Conservation (phyloP, 2,329 filamentous ascomycete species). For the Thielaviopsis musarum region DNA sequence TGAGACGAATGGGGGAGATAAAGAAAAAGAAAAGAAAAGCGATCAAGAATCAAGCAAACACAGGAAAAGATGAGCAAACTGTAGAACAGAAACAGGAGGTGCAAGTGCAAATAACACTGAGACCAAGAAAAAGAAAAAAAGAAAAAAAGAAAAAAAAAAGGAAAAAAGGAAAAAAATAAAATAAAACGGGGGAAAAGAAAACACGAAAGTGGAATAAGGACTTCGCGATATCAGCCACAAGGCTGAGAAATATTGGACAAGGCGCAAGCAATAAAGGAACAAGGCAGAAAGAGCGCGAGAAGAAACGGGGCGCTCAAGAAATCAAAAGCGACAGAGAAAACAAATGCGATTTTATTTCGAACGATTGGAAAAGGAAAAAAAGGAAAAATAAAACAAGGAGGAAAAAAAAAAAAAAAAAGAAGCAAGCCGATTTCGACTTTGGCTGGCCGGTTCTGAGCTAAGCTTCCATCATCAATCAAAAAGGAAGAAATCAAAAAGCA, state of each 20-base stretch:
- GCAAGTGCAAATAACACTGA: not conserved
- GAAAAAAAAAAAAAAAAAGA: not conserved
- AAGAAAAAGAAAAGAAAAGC: constrained; percentile 7
- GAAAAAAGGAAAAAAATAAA: not conserved
- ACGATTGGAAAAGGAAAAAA: not conserved
- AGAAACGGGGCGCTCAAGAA: not conserved
- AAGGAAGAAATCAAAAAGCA: not conserved
- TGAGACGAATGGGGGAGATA: not conserved
- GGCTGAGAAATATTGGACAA: not conserved
- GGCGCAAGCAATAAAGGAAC: not conserved
- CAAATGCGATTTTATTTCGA: not conserved
- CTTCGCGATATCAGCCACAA: not conserved
- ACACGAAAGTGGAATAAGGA: not conserved
- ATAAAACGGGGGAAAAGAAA: not conserved
- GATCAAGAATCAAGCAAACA: constrained; percentile 1
- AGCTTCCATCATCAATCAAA: not conserved
- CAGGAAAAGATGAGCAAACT: not conserved
- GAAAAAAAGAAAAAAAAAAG: not conserved
- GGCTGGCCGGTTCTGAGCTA: not conserved
- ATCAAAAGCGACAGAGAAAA: not conserved
- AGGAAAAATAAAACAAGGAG: not conserved
- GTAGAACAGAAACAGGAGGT: not conserved
- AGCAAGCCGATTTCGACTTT: not conserved
- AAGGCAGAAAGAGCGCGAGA: not conserved
- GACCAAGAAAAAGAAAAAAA: not conserved